These are phyloP conservation scores for Petunia hybrid DNA, from an alignment of 305 asterid species.

Conservation along the genomic window DNA sequence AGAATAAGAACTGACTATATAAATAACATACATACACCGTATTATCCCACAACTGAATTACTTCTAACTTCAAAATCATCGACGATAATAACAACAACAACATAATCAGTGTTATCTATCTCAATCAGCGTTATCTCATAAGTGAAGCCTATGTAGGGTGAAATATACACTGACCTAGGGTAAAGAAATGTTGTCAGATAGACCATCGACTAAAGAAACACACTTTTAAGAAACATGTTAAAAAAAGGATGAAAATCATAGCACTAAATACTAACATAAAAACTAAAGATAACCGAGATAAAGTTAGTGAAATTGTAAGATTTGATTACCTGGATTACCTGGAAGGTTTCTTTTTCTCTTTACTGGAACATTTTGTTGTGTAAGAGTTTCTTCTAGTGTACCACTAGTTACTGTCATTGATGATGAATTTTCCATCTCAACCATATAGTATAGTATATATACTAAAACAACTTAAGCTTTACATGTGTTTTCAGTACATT, in stretches of 20 bases:
- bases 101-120: no score
- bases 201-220: no score
- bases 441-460: conserved; percentile 38
- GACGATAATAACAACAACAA: no score
- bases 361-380: conserved; percentile 37
- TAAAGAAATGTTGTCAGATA: no score
- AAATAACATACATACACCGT: neutral
- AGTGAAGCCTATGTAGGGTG: no score
- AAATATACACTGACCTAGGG: no score
- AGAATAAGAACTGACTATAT: neutral
- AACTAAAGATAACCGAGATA: no score
- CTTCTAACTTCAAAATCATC: no score
- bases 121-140: no score
- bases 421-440: conserved; percentile 53
- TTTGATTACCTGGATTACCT: conserved; percentile 79
- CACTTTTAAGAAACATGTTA: no score
- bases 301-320: neutral
- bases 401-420: conserved; percentile 39
- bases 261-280: neutral
- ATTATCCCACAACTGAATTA: no score
- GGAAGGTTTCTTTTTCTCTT: conserved; percentile 83
- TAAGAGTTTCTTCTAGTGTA: conserved; percentile 42
- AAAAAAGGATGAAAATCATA: neutral
- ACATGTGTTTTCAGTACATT: neutral
- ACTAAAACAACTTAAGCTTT: neutral